These are phyloP conservation scores for Alternaria sp. DNA, from an alignment of 2,329 filamentous ascomycete species.

Conservation along the genomic window DNA sequence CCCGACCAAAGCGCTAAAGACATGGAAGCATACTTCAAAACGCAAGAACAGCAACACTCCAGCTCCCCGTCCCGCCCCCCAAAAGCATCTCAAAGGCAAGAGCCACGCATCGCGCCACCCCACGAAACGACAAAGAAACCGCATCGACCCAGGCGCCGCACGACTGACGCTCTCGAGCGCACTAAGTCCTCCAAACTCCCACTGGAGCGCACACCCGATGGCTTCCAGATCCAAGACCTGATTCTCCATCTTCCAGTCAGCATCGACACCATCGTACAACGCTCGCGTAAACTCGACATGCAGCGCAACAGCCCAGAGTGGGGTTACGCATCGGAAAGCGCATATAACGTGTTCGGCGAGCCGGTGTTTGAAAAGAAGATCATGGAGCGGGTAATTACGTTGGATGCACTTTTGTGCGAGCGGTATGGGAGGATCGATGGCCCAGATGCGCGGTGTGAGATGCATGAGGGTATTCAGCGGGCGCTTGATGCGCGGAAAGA, in stretches of 20 bases:
- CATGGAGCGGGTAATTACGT: conserved; percentile 17
- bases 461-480: conserved; percentile 24
- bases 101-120: not conserved
- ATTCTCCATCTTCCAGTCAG: conserved; percentile 3
- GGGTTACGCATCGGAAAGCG: conserved; percentile 14
- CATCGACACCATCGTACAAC: conserved; percentile 6
- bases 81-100: not conserved
- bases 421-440: conserved; percentile 11
- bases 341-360: conserved; percentile 17
- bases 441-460: conserved; percentile 8
- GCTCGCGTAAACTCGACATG: conserved; percentile 27
- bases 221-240: conserved; percentile 33
- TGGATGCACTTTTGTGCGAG: conserved; percentile 21
- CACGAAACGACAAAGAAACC: not conserved
- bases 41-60: not conserved
- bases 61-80: not conserved
- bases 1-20: not conserved
- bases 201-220: conserved; percentile 47
- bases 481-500: conserved; percentile 3
- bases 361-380: conserved; percentile 7
- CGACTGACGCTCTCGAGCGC: conserved; percentile 20
- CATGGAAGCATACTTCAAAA: conserved; percentile 6
- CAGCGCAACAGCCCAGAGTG: conserved; percentile 25
- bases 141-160: conserved; percentile 6
- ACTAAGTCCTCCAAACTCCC: conserved; percentile 48